Evolutionary conservation across 257 asterid species (phyloP), one percentile per base, ranked within the genome.

Genomic region (Solanum pimpinellifolium): DNA sequence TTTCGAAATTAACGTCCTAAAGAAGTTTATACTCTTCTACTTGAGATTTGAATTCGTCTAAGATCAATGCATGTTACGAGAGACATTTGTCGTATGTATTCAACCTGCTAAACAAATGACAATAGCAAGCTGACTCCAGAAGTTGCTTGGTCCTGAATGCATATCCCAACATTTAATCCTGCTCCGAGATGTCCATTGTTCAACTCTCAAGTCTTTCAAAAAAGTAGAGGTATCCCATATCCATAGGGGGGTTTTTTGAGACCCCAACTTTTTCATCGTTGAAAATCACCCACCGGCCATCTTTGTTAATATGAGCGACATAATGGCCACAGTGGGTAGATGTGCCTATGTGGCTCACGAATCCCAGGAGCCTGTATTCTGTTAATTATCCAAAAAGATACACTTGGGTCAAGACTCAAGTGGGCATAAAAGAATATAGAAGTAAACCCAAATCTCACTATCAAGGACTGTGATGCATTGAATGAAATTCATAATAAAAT

Each of bases 311-410:
- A 86, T 96, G 99, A 87, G 99, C 99, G 52, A 97, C 99, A 83
- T 97, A 97, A 89, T 97, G 99, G 86, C 99, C 99, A 88, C 99
- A 97, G 84, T 96, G 99, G 14, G 98, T 97, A 23, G 99, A 97
- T 42, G 98, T 94, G 59, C 99, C 99, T 2, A 97, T 96, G 92
- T 96, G 99, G 93, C 99, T 96, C 87, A 96, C 98, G 49, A 97
- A 83, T 85, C 99, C 99, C 73, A 94, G 87, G 18, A 97, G 96
- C 49, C 91, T 91, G 91, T 97, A 97, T 86, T 86, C 99, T 97
- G 94, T 80, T 49, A 85, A 83, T 60, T 47, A 29, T 81, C 85
- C 69, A 89, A 83, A 86, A 89, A 83, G 87, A 16, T 18, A 69
- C 82, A 37, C 25, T 83, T 37, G 73, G 3, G 16, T 66, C 6